Evolutionary conservation across 2,329 filamentous ascomycete species (phyloP), one percentile per base, ranked within the genome.

Genomic region (Penicillium sp.): DNA sequence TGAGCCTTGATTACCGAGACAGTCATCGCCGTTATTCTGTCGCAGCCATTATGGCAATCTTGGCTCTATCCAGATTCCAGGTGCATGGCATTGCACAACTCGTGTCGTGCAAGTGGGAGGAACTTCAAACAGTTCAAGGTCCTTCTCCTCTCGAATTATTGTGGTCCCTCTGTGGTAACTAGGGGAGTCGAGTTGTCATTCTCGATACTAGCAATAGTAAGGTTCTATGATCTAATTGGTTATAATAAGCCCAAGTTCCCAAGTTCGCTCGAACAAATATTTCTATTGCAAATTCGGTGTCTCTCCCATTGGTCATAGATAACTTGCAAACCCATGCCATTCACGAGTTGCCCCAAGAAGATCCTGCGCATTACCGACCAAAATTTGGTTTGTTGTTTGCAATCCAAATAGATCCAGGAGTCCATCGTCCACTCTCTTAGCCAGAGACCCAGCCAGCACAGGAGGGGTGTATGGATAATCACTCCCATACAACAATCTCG

Each of bases 401-500:
- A 19, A 12, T 11, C 57, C 57, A 51, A 64, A 60, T 7, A 48
- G 11, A 6, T 12, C 26, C 14, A 31, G 7, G 48, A 67, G 31
- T 1, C 75, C 78, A 31, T 68, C 63, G 48, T 77, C 75, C 76
- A 81, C 74, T 57, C 69, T 66, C 8, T 66, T 65, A 33, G 72
- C 68, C 60, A 81, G 68, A 66, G 69, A 36, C 28, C 48, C 10
- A 10, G 56, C 61, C 17, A 60, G 16, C 12, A 59, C 56, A 3
- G 68, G 71, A 5, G 73, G 71, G 0, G 80, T 83, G 55, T 77
- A 83, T 0, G 80, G 80, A 55, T 75, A 84, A 61, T 84, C 80
- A 54, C 74, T 81, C 4, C 82, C 81, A 69, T 82, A 84, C 53
- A 83, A 45, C 33, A 84, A 51, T 42, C 73, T 71, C n/a, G 74